Conservation (phyloP, 1,284 basidiomycete species). For the Sutorius eximius region DNA sequence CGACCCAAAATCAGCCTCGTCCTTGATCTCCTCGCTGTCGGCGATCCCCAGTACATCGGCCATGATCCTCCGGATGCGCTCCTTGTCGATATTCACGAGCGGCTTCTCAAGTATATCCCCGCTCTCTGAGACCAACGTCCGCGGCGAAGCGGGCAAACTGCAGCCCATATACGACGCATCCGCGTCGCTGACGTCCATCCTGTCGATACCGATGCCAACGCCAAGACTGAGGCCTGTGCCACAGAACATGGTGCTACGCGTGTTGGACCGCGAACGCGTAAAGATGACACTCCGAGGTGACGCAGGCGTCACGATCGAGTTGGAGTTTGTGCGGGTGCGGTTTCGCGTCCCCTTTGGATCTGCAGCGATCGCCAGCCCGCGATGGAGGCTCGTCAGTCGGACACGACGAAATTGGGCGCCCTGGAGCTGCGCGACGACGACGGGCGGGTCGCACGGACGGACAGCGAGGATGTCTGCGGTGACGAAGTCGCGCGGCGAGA, state of each 20-base stretch:
- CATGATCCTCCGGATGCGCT: slow-evolving; percentile 45
- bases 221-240: background rate
- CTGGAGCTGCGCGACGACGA: slow-evolving; percentile 55
- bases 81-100: slow-evolving; percentile 8
- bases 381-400: slow-evolving; percentile 47
- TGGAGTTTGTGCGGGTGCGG: slow-evolving; percentile 29
- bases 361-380: slow-evolving; percentile 41
- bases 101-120: background rate
- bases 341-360: slow-evolving; percentile 8
- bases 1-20: slow-evolving; percentile 44
- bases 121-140: slow-evolving; percentile 36
- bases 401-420: slow-evolving; percentile 58
- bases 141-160: slow-evolving; percentile 37
- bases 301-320: slow-evolving; percentile 26
- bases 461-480: slow-evolving; percentile 54
- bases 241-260: slow-evolving; percentile 21
- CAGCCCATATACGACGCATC: slow-evolving; percentile 5
- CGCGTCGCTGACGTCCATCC: background rate
- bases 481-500: slow-evolving; percentile 43
- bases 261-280: slow-evolving; percentile 29
- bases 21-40: slow-evolving; percentile 38
- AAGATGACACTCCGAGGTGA: slow-evolving; percentile 32
- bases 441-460: slow-evolving; percentile 31
- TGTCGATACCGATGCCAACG: slow-evolving; percentile 1
- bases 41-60: slow-evolving; percentile 49